Base-by-base conservation (phyloP, 495 filamentous ascomycete genomes). In the Symbiotaphrina buchneri region DNA sequence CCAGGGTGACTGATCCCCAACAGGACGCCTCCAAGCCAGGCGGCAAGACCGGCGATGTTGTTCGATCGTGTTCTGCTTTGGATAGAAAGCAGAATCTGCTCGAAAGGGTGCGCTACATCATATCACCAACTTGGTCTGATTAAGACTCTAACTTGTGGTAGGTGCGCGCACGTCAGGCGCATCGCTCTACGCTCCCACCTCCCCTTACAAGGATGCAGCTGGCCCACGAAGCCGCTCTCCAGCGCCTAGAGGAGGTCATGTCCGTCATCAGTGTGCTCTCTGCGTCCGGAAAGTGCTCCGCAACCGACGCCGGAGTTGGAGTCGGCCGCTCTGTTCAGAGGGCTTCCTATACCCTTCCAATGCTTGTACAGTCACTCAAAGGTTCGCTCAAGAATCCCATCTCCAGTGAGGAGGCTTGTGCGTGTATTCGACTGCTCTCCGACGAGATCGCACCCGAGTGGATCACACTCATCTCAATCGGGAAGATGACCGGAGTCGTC, bases 391-490 rank as follows among this genome's bases (percentile, higher is more conserved):
- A 67, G 21, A 67, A 56, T 34, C 66, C 69, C 3, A 58, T 76
- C 26, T 63, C 61, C 25, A 56, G 49, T 32, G 66, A 65, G 30
- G 74, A 78, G 38, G 68, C 53, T 3, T 48, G 51, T 21, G 40
- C 32, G 11, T 68, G 61, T 38, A 52, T 78, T n/a, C 49, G 53
- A 30, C 30, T 76, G 35, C 41, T 78, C 37, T 64, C 61, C 10
- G 29, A 19, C 1, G 71, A 76, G 50, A 56, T 77, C 16, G 58
- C 61, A 26, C 68, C 74, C 0, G 59, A 64, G 35, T 78, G 72
- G 68, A 39, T 75, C 22, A 44, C 53, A 20, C 41, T 75, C 1
- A 52, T 74, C 22, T 55, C 53, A 33, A 45, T 71, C 26, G 63
- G 59, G 0, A 60, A 53, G 21, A 43, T 62, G 32, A 56, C 63